phyloP scores from a whole-genome alignment of 2,329 filamentous ascomycete species.

The Reticulascus tulasneorum region DNA sequence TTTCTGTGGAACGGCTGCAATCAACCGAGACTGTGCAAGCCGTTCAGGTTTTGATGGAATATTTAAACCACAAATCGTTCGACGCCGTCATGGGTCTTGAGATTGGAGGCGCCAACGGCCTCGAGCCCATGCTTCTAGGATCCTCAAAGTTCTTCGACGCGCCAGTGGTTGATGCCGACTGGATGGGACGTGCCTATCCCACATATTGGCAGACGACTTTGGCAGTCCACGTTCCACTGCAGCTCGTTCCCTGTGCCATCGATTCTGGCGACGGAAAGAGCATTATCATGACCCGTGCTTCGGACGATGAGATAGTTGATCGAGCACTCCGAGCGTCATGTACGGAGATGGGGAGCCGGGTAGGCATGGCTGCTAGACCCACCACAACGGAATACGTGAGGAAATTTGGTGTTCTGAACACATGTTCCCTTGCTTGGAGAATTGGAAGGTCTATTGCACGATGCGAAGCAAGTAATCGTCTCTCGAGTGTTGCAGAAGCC shows the following conservation, averaged over 20 bases:
- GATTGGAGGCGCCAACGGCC: conserved; percentile 63
- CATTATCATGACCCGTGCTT: conserved; percentile 37
- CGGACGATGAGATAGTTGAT: conserved; percentile 22
- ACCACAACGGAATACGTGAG: conserved; percentile 17
- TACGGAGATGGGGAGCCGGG: conserved; percentile 29
- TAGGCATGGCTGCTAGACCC: conserved; percentile 11
- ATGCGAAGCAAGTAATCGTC: conserved; percentile 31
- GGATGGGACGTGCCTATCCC: conserved; percentile 54
- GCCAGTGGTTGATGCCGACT: conserved; percentile 50
- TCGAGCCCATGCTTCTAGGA: conserved; percentile 54
- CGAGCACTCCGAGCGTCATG: conserved; percentile 34
- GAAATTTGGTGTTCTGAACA: conserved; percentile 11
- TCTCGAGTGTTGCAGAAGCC: conserved; percentile 51
- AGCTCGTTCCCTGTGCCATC: conserved; percentile 39
- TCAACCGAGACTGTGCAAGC: conserved; percentile 34
- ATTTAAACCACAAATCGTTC: conserved; percentile 23
- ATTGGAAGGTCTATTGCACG: conserved; percentile 7
- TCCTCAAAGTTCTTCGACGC: conserved; percentile 48
- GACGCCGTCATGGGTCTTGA: conserved; percentile 42
- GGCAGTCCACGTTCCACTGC: conserved; percentile 33
- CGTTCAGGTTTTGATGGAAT: conserved; percentile 31
- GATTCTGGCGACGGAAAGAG: conserved; percentile 40
- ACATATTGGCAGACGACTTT: conserved; percentile 51
- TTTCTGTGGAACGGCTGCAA: conserved; percentile 36
- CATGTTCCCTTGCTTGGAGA: conserved; percentile 10